phyloP scores from a whole-genome alignment of 2,329 filamentous ascomycete genomes.

The Colletotrichum sp. region DNA sequence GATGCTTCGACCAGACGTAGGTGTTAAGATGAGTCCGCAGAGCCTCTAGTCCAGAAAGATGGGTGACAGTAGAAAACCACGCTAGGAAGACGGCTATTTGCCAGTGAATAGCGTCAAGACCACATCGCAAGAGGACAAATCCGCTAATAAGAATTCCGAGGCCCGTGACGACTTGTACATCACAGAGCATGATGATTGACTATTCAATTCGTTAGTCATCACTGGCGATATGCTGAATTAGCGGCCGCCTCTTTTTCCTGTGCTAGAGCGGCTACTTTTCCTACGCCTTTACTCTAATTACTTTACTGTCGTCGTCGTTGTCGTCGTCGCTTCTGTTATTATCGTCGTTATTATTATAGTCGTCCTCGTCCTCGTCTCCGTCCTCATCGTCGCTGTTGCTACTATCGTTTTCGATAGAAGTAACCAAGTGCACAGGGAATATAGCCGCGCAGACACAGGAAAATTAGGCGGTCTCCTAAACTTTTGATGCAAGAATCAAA shows the following conservation, averaged over 20 bases:
- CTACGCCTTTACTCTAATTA: too few species aligned
- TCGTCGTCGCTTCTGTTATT: too few species aligned
- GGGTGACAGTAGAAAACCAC: not conserved
- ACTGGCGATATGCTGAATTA: not conserved
- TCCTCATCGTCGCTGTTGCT: too few species aligned
- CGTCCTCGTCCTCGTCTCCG: too few species aligned
- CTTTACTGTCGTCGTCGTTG: too few species aligned
- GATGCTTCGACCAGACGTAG: not conserved
- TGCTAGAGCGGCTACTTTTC: too few species aligned
- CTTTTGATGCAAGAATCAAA: fast-evolving
- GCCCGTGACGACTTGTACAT: not conserved
- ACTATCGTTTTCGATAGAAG: too few species aligned
- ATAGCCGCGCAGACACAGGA: too few species aligned
- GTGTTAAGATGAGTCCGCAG: not conserved
- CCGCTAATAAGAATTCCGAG: not conserved
- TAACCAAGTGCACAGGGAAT: too few species aligned
- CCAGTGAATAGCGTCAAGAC: not conserved
- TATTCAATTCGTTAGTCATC: not conserved
- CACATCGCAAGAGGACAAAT: not conserved
- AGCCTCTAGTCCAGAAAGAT: not conserved
- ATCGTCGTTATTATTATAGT: too few species aligned
- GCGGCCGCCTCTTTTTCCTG: too few species aligned
- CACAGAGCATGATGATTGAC: not conserved
- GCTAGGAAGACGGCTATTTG: not conserved
- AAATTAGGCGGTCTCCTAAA: too few species aligned